These are phyloP conservation scores for Brettanomyces sp. DNA, from an alignment of 805 yeast genomes.

Conservation along the genomic window DNA sequence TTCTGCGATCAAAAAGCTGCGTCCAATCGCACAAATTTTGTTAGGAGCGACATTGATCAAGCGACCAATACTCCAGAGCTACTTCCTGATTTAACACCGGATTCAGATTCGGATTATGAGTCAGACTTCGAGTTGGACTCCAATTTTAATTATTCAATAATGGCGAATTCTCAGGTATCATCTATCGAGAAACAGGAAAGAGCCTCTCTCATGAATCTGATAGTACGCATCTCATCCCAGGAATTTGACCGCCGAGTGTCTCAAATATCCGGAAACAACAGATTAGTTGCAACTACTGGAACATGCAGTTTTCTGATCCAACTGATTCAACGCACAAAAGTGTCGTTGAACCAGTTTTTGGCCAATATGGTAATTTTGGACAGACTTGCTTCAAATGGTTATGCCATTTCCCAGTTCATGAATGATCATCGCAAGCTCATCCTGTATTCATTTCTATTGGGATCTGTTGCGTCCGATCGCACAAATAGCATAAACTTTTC, in stretches of 20 bases:
- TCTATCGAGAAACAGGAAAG: background rate
- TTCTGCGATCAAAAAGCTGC: background rate
- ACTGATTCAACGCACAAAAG: slow-evolving; percentile 1
- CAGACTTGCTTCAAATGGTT: slow-evolving; percentile 1
- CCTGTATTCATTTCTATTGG: slow-evolving; percentile 8
- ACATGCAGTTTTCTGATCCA: slow-evolving; percentile 2
- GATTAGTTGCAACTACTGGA: background rate
- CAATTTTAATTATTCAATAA: background rate
- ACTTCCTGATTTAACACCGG: slow-evolving; percentile 8
- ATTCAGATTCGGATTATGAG: slow-evolving; percentile 3
- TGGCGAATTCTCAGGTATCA: background rate
- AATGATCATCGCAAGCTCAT: slow-evolving; percentile 5
- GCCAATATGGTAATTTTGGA: slow-evolving; percentile 7
- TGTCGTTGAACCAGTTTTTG: slow-evolving; percentile 3
- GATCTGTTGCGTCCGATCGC: slow-evolving; percentile 1
- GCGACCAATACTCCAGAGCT: background rate
- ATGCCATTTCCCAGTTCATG: background rate
- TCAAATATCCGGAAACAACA: background rate
- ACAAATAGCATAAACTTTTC: slow-evolving; percentile 2
- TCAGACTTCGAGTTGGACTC: slow-evolving; percentile 2
- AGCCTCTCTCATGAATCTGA: background rate
- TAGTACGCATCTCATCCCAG: background rate
- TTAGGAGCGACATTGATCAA: background rate
- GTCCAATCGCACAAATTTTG: slow-evolving; percentile 1
- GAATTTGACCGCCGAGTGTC: background rate